A percentile compares a stretch with the other conserved stretches of the same genome.
These are phyloP conservation scores for Saccharomycodes ludwigii DNA, from an alignment of 805 yeast species.

Conservation along the genomic window DNA sequence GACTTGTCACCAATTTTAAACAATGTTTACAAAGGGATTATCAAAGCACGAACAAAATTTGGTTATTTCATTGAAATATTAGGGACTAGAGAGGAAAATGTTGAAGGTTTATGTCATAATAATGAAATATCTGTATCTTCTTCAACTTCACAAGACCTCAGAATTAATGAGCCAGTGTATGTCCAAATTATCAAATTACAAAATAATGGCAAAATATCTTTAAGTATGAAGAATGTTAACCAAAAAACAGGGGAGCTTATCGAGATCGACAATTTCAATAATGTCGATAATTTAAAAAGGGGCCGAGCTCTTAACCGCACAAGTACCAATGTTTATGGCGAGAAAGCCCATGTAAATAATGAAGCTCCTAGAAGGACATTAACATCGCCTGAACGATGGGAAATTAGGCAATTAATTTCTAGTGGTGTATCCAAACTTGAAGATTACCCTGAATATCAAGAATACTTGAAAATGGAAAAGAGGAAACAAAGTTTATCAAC, in stretches of 20 bases:
- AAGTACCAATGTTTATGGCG: slow-evolving; percentile 5
- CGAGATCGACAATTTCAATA: neutral
- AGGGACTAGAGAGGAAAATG: slow-evolving; percentile 22
- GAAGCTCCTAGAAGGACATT: slow-evolving; percentile 29
- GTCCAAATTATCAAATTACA: slow-evolving; percentile 41
- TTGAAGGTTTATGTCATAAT: slow-evolving; percentile 64
- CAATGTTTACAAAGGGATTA: slow-evolving; percentile 45
- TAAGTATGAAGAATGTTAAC: slow-evolving; percentile 62
- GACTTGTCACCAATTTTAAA: slow-evolving; percentile 28
- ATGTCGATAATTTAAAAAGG: slow-evolving; percentile 5
- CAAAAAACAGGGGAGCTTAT: slow-evolving; percentile 46
- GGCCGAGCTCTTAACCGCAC: slow-evolving; percentile 1
- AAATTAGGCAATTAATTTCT: slow-evolving; percentile 67
- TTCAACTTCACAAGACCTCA: slow-evolving; percentile 5
- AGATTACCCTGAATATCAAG: slow-evolving; percentile 55
- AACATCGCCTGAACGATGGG: slow-evolving; percentile 89
- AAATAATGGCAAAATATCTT: slow-evolving; percentile 37
- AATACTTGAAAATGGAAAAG: slow-evolving; percentile 21
- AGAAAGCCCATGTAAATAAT: slow-evolving; percentile 9
- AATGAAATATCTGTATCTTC: slow-evolving; percentile 44
- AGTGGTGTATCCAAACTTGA: slow-evolving; percentile 60
- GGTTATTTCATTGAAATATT: slow-evolving; percentile 66
- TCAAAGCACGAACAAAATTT: slow-evolving; percentile 47
- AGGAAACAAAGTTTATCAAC: slow-evolving; percentile 23
- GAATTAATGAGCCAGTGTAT: slow-evolving; percentile 52